Conservation (phyloP, 176 grass and related monocot genomes). For the Metroxylon sagu region DNA sequence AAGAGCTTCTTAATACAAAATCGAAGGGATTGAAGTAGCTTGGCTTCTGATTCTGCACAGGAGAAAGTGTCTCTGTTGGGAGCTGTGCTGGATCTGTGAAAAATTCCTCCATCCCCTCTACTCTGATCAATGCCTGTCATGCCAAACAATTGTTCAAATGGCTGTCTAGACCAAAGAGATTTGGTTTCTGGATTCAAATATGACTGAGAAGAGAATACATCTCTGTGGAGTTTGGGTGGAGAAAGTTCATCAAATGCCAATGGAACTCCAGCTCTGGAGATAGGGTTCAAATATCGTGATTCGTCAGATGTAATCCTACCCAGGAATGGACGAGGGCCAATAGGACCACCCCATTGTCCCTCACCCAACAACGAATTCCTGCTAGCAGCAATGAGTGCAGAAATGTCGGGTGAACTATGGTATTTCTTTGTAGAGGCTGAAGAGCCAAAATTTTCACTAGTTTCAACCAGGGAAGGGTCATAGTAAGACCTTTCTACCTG, state of each 20-base stretch:
- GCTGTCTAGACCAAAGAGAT: constrained; percentile 94
- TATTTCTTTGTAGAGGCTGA: constrained; percentile 84
- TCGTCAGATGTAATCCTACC: constrained; percentile 57
- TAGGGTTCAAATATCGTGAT: constrained; percentile 47
- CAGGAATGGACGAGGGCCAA: constrained; percentile 54
- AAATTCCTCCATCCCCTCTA: constrained; percentile 26
- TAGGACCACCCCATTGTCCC: constrained; percentile 50
- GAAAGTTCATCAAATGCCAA: constrained; percentile 63
- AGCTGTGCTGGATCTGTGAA: constrained; percentile 30
- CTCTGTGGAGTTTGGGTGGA: constrained; percentile 48
- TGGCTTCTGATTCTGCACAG: constrained; percentile 60
- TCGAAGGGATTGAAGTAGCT: constrained; percentile 73
- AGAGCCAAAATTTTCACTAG: constrained; percentile 36
- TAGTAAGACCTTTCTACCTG: constrained; percentile 59
- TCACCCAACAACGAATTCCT: constrained; percentile 60
- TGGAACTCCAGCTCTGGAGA: constrained; percentile 42
- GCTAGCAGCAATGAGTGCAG: constrained; percentile 83
- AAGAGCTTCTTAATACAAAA: constrained; percentile 64
- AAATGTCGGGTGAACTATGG: constrained; percentile 97
- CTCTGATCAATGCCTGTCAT: constrained; percentile 36
- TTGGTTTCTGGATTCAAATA: constrained; percentile 44
- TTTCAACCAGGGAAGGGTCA: constrained; percentile 51
- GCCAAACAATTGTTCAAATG: constrained; percentile 80
- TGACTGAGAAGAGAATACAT: constrained; percentile 51
- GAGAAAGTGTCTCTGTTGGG: constrained; percentile 44